Evolutionary conservation across 2,329 filamentous ascomycete genomes (phyloP).

Genomic region (Aureobasidium subglaciale): DNA sequence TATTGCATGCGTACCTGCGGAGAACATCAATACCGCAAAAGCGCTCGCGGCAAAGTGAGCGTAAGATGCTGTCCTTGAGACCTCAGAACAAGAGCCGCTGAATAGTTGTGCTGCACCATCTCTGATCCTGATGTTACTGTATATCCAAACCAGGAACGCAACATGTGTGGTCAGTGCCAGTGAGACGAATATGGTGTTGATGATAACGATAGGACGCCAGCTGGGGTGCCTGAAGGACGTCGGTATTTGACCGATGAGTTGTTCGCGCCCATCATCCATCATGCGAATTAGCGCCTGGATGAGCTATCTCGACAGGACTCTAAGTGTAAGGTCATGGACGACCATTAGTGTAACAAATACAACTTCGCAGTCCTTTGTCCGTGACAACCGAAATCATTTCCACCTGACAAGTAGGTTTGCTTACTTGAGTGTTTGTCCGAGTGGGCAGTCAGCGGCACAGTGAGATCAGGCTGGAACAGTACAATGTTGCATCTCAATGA

Average conservation of each 20-base stretch:
- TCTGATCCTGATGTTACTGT: not conserved
- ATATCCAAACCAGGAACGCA: not conserved
- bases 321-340: too few relatives aligned
- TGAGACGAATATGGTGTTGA: not conserved
- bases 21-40: not conserved
- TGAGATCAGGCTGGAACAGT: not conserved
- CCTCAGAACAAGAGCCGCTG: not conserved
- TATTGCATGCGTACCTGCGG: not conserved
- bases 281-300: too few relatives aligned
- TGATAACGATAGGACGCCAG: not conserved
- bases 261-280: not conserved
- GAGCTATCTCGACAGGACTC: not conserved
- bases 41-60: not conserved
- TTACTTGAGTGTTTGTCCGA: not conserved
- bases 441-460: not conserved
- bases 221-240: not conserved
- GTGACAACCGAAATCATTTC: not conserved
- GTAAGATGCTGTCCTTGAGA: not conserved
- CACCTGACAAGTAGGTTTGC: not conserved
- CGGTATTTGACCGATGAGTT: not conserved
- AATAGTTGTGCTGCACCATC: not conserved
- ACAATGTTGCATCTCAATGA: not conserved
- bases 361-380: not conserved
- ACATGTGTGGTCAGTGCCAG: not conserved
- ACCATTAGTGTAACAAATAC: not conserved